Percentiles rank a stretch among this genome's conserved stretches.
Evolutionary conservation across 495 filamentous ascomycete genomes (phyloP).

Genomic region (Neurospora sp.): DNA sequence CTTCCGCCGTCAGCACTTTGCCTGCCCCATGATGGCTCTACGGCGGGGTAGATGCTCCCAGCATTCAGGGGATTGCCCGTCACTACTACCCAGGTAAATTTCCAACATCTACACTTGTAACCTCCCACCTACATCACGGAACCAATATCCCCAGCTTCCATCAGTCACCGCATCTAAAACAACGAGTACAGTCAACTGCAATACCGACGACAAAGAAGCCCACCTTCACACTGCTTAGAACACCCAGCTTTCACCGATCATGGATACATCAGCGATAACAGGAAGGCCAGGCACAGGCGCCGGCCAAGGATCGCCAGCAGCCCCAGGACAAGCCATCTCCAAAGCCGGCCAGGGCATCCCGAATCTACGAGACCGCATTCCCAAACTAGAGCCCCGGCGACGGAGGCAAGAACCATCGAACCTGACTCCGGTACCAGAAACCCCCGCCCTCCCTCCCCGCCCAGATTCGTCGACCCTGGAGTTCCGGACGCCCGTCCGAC

Average conservation of each 20-base stretch:
- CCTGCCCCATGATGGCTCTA: not conserved
- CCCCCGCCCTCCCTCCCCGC: constrained; percentile 59
- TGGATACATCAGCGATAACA: constrained; percentile 9
- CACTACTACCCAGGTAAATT: not conserved
- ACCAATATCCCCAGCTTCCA: not conserved
- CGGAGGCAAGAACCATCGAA: constrained; percentile 43
- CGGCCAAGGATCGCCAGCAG: constrained; percentile 1
- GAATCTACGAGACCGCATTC: constrained; percentile 51
- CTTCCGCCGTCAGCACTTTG: not conserved
- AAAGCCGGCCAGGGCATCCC: constrained; percentile 27
- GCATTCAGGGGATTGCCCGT: not conserved
- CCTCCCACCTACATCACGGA: not conserved
- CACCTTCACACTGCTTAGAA: not conserved
- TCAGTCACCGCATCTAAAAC: constrained; percentile 3
- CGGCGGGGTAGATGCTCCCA: not conserved
- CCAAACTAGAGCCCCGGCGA: constrained; percentile 57
- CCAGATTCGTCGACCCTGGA: constrained; percentile 50
- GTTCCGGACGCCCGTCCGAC: constrained; percentile 58
- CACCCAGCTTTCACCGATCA: constrained; percentile 9
- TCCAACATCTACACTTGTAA: not conserved
- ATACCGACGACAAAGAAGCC: not conserved
- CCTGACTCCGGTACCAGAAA: constrained; percentile 57
- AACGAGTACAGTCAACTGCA: not conserved
- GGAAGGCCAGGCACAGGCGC: not conserved
- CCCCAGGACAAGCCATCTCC: not conserved